A percentile compares a stretch with the other conserved stretches of the same genome.
Evolutionary conservation across 1,284 basidiomycete species (phyloP).

Genomic region (Papiliotrema nemorosa): DNA sequence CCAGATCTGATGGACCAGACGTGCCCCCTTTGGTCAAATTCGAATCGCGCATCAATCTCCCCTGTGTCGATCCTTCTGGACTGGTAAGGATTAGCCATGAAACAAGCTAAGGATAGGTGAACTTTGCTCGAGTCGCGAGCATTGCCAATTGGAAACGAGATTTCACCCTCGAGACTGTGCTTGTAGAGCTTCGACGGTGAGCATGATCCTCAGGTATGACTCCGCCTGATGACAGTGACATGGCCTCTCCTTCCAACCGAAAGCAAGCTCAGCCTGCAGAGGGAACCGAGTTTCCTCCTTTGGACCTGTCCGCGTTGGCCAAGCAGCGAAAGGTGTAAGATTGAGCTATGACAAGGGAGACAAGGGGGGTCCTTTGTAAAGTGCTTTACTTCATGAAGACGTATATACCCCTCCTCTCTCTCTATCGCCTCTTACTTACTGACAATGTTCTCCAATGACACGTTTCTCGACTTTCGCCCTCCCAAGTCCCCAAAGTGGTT

Average conservation of each 20-base stretch:
- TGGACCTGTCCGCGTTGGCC: constrained; percentile 41
- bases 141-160: constrained; percentile 70
- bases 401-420: too few species aligned
- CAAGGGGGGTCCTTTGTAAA: neutral
- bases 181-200: constrained; percentile 87
- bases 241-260: constrained; percentile 85
- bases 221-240: constrained; percentile 62
- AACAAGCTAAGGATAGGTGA: constrained; percentile 57
- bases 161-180: constrained; percentile 75
- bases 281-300: constrained; percentile 57
- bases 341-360: too few species aligned
- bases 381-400: too few species aligned
- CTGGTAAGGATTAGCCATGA: too few species aligned
- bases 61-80: constrained; percentile 74
- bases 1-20: constrained; percentile 18
- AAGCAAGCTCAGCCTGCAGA: constrained; percentile 94
- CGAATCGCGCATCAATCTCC: constrained; percentile 88
- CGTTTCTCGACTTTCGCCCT: constrained; percentile 3
- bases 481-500: constrained; percentile 14
- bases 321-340: constrained; percentile 31
- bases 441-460: neutral
- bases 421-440: too few species aligned
- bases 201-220: constrained; percentile 24
- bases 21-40: constrained; percentile 57
- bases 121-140: constrained; percentile 64